Evolutionary conservation across 306 rosid genomes (phyloP), one percentile per base, ranked within the genome.

Genomic region (Arachis stenosperma): DNA sequence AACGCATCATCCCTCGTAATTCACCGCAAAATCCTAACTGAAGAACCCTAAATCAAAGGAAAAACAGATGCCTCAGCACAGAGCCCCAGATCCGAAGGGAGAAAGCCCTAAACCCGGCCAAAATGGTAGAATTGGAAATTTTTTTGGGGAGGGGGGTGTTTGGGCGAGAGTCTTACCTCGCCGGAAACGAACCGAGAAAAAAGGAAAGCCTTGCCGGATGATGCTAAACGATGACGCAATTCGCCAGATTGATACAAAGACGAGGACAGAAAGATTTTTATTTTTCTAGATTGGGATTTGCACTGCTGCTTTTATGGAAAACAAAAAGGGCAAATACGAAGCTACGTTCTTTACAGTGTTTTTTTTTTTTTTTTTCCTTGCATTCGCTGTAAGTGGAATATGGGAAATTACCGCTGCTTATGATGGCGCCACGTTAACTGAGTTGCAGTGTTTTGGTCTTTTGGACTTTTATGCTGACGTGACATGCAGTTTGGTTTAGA

Each of bases 71-170:
- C 61, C 46, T n/a, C 12, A 50, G 46, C 73, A 67, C 41, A 84
- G 61, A 65, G 57, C 33, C 70, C 76, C 84, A 86, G 96, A 89
- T 89, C 97, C 82, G 88, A 75, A 56, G 4, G 36, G 69, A 52
- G 11, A 43, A 65, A 61, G 14, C 54, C 71, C 60, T 8, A 71
- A 56, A 79, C 3, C 54, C 46, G 12, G 9, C 56, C 61, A 44
- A 81, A 64, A 62, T 52, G 27, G 27, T 22, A 22, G 27, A 22
- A 22, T 22, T 22, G 1, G 27, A 22, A 22, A 22, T 37, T 58
- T 50, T 22, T 61, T 22, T 22, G 27, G 27, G 27, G 27, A 22
- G 27, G 27, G 27, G 27, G 27, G 27, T 22, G 58, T 43, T 22
- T 22, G 27, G 27, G 27, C 36, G 1, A 73, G 76, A 84, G 77